phyloP scores from a whole-genome alignment of 805 yeast species.

The Starmerella gropengiesseri region DNA sequence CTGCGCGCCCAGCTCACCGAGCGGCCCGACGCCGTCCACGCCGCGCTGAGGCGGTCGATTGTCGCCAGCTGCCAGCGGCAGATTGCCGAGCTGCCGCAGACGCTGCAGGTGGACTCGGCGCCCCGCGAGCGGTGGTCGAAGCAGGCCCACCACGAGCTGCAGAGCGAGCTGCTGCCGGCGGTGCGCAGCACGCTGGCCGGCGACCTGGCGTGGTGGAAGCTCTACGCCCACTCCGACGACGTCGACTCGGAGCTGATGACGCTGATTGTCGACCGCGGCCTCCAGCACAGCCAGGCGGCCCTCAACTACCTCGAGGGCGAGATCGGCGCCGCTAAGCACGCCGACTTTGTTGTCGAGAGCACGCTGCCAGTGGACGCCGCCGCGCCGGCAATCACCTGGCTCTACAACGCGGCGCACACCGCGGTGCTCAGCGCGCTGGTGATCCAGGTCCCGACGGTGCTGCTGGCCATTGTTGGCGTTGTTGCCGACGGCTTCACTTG shows the following conservation, averaged over 20 bases:
- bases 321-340: conserved; percentile 17
- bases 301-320: conserved; percentile 29
- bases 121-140: conserved; percentile 29
- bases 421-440: conserved; percentile 26
- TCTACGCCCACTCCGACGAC: conserved; percentile 31
- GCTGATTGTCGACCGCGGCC: conserved; percentile 18
- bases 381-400: conserved; percentile 8
- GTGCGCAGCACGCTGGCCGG: conserved; percentile 19
- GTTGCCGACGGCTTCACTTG: conserved; percentile 26
- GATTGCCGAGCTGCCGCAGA: conserved; percentile 18
- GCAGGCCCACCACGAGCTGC: conserved; percentile 33
- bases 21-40: conserved; percentile 11
- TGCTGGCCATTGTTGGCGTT: conserved; percentile 28
- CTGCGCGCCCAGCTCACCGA: conserved; percentile 21
- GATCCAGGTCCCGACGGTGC: conserved; percentile 30
- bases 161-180: conserved; percentile 26
- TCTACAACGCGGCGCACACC: conserved; percentile 28
- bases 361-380: neutral
- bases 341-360: neutral
- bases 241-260: conserved; percentile 25
- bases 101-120: conserved; percentile 11
- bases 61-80: conserved; percentile 26
- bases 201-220: conserved; percentile 31
- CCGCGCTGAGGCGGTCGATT: conserved; percentile 23
- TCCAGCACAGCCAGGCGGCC: conserved; percentile 27